These are phyloP conservation scores for Nyctanthes arbortristis DNA, from an alignment of 257 asterid species.

Conservation along the genomic window DNA sequence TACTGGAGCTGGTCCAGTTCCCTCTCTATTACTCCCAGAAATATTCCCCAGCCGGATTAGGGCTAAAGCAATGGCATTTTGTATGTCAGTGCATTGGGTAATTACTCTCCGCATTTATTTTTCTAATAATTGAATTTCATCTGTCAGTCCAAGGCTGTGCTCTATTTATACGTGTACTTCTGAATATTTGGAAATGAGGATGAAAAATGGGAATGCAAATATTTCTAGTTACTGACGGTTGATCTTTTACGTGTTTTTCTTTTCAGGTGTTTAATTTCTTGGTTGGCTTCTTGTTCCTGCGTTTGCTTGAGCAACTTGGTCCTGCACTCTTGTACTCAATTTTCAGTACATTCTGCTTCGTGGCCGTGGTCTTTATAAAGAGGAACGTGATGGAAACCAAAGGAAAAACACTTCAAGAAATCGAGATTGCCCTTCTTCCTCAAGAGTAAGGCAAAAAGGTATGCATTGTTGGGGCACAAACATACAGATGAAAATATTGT, in stretches of 20 bases:
- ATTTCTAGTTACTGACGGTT: neutral
- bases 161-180: neutral
- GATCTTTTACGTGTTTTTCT: slow-evolving; percentile 4
- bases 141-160: neutral
- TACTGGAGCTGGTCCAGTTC: slow-evolving; percentile 96
- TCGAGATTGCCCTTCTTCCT: slow-evolving; percentile 86
- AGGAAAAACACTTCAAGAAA: slow-evolving; percentile 92
- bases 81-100: slow-evolving; percentile 98
- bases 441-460: slow-evolving; percentile 31
- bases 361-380: slow-evolving; percentile 75
- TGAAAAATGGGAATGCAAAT: neutral
- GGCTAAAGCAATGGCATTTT: slow-evolving; percentile 91
- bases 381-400: slow-evolving; percentile 83
- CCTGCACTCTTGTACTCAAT: slow-evolving; percentile 67
- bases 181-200: neutral
- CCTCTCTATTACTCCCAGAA: slow-evolving; percentile 84
- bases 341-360: slow-evolving; percentile 65
- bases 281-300: slow-evolving; percentile 84
- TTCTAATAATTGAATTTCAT: neutral
- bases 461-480: too few species aligned
- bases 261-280: slow-evolving; percentile 72
- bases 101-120: slow-evolving; percentile 11
- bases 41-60: slow-evolving; percentile 72
- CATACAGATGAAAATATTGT: too few species aligned
- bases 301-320: slow-evolving; percentile 77